These are phyloP conservation scores for Plenodomus lindquistii DNA, from an alignment of 2,329 filamentous ascomycete genomes.

Conservation along the genomic window DNA sequence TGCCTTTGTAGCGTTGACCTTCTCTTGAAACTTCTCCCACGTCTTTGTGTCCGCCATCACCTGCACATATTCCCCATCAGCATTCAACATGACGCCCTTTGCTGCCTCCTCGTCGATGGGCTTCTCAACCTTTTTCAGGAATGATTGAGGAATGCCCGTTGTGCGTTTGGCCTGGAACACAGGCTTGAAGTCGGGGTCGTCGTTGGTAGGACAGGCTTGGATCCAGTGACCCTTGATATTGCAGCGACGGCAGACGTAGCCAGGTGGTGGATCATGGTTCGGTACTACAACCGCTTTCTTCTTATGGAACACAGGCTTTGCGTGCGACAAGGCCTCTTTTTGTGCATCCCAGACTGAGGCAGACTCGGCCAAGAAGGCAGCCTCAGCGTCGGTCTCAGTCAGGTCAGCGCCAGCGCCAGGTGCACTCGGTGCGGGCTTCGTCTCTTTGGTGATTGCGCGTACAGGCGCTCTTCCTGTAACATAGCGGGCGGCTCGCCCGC, in stretches of 20 bases:
- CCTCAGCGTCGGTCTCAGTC: slow-evolving; percentile 91
- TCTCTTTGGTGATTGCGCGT: slow-evolving; percentile 75
- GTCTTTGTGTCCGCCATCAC: slow-evolving; percentile 92
- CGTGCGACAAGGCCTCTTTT: slow-evolving; percentile 86
- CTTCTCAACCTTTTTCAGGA: slow-evolving; percentile 94
- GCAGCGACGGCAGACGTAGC: slow-evolving; percentile 96
- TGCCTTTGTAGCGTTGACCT: slow-evolving; percentile 82
- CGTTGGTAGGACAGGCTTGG: slow-evolving; percentile 96
- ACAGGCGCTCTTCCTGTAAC: slow-evolving; percentile 94
- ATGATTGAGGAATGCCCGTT: slow-evolving; percentile 93
- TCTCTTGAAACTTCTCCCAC: slow-evolving; percentile 97
- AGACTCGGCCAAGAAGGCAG: slow-evolving; percentile 87
- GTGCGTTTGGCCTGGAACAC: slow-evolving; percentile 92
- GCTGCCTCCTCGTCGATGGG: slow-evolving; percentile 82
- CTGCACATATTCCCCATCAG: slow-evolving; percentile 96
- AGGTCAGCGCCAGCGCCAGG: slow-evolving; percentile 57
- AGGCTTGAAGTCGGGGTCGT: slow-evolving; percentile 94
- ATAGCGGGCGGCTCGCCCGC: slow-evolving; percentile 90
- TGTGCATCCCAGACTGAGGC: slow-evolving; percentile 91
- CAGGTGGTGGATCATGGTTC: slow-evolving; percentile 88
- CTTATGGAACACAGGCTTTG: slow-evolving; percentile 50
- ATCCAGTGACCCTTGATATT: slow-evolving; percentile 99
- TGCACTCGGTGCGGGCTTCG: slow-evolving; percentile 55
- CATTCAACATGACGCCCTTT: slow-evolving; percentile 94
- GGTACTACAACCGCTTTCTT: slow-evolving; percentile 76